A percentile compares a stretch with the other conserved stretches of the same genome.
Evolutionary conservation across 2,329 filamentous ascomycete genomes (phyloP).

Genomic region (Penicillium sp.): DNA sequence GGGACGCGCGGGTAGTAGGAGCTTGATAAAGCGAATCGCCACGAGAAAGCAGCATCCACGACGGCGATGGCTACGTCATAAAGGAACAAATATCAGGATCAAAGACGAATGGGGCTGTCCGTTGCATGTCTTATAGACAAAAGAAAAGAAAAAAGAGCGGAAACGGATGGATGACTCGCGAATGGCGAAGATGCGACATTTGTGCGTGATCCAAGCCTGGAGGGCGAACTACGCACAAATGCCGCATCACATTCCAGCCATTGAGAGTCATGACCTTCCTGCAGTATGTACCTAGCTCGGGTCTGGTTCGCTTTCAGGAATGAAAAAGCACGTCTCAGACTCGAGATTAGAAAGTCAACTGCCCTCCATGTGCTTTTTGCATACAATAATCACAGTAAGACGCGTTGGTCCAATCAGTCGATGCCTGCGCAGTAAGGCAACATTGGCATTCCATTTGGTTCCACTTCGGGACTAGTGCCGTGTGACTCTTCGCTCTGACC

Average conservation of each 20-base stretch:
- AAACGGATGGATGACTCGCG: constrained; percentile 11
- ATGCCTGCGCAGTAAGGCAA: background rate
- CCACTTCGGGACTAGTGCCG: constrained; percentile 1
- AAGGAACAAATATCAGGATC: background rate
- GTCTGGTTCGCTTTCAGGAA: constrained; percentile 1
- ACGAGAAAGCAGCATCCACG: constrained; percentile 4
- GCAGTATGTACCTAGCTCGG: constrained; percentile 11
- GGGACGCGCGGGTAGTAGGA: constrained; percentile 6
- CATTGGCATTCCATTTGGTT: background rate
- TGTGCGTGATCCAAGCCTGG: constrained; percentile 24
- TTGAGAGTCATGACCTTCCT: constrained; percentile 11
- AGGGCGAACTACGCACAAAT: constrained; percentile 36
- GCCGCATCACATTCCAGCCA: constrained; percentile 27
- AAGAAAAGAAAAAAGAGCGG: constrained; percentile 14
- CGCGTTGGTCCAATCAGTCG: background rate
- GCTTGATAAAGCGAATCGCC: constrained; percentile 10
- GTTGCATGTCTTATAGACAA: background rate
- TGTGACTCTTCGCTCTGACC: no score
- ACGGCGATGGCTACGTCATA: constrained; percentile 5
- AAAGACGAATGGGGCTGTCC: background rate
- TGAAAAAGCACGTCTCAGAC: constrained; percentile 2
- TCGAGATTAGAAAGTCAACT: constrained; percentile 3
- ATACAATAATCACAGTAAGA: background rate
- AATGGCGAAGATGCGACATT: constrained; percentile 29
- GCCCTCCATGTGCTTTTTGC: background rate